Conservation (phyloP, 2,329 filamentous ascomycete species). For the Beauveria brongniartii region DNA sequence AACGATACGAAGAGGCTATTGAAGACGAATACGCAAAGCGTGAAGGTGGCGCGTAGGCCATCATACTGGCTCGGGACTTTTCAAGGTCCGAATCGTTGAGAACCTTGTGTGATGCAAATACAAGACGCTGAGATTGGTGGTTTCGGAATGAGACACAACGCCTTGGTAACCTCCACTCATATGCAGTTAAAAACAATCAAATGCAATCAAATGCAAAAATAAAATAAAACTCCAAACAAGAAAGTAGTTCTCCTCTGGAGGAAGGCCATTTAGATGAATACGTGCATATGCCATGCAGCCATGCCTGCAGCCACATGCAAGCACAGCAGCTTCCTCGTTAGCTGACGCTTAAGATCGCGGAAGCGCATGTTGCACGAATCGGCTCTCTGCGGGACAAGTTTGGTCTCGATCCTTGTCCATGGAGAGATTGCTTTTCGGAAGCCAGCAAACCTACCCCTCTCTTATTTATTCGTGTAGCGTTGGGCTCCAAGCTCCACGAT, state of each 20-base stretch:
- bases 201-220: not conserved
- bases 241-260: not conserved
- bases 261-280: not conserved
- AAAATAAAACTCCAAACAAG: not conserved
- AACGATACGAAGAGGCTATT: conserved; percentile 52
- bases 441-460: no score
- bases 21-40: conserved; percentile 57
- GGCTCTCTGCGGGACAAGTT: not conserved
- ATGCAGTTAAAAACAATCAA: not conserved
- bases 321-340: not conserved
- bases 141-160: conserved; percentile 3
- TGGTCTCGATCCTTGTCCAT: not conserved
- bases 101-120: not conserved
- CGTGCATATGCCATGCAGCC: not conserved
- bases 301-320: not conserved
- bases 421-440: not conserved
- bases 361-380: not conserved
- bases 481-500: not conserved
- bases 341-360: not conserved
- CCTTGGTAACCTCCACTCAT: not conserved
- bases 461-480: not conserved
- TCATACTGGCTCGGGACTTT: not conserved
- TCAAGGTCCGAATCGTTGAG: not conserved
- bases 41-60: conserved; percentile 49
- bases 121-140: not conserved